phyloP scores from a whole-genome alignment of 306 rosid species.

The Acacia acuminata region DNA sequence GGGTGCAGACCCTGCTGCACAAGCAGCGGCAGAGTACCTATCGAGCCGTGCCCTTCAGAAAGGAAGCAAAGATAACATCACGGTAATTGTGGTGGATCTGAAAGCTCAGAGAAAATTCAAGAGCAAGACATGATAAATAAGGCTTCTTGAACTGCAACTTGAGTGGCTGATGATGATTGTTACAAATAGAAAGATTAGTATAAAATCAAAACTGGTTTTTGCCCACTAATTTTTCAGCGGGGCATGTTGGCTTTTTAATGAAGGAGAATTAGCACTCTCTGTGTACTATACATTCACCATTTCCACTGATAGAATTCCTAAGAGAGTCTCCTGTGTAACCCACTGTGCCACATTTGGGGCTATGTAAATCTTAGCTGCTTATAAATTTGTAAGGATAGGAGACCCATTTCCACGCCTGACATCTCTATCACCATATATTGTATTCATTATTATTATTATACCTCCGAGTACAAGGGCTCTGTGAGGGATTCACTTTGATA shows the following conservation, averaged over 20 bases:
- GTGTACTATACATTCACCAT: constrained; percentile 46
- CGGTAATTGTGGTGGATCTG: constrained; percentile 81
- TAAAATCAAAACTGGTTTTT: constrained; percentile 41
- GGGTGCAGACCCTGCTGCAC: constrained; percentile 84
- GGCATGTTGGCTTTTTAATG: constrained; percentile 46
- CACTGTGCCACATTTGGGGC: constrained; percentile 41
- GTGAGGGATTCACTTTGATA: constrained; percentile 58
- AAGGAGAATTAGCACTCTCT: constrained; percentile 42
- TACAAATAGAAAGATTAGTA: constrained; percentile 40
- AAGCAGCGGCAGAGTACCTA: constrained; percentile 89
- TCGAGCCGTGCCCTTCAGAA: constrained; percentile 77
- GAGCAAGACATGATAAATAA: constrained; percentile 66
- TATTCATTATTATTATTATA: constrained; percentile 62
- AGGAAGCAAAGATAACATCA: constrained; percentile 85
- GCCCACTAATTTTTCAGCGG: constrained; percentile 72
- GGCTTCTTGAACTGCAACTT: constrained; percentile 13
- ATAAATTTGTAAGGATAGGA: constrained; percentile 32
- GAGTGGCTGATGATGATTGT: constrained; percentile 21
- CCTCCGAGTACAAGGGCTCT: constrained; percentile 68
- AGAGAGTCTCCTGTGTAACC: constrained; percentile 38
- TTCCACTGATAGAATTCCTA: constrained; percentile 39
- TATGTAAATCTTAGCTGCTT: constrained; percentile 61
- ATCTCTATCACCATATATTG: constrained; percentile 41
- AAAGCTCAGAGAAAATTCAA: constrained; percentile 86
- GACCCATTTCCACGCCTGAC: constrained; percentile 46